Conservation (phyloP, 2,329 filamentous ascomycete species). For the Aspergillus melleus region DNA sequence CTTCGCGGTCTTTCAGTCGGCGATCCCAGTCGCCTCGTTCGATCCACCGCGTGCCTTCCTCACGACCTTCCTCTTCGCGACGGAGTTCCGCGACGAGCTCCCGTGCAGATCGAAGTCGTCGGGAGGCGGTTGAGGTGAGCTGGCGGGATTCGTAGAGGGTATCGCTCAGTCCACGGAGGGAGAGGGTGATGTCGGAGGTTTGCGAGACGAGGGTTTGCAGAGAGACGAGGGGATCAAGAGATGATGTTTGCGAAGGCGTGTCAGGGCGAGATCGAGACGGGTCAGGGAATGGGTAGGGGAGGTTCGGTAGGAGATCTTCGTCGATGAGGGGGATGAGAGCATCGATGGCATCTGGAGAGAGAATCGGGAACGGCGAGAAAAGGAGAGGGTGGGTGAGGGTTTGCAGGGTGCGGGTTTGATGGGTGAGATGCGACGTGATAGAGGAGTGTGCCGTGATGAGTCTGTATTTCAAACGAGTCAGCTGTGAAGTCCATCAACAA, state of each 20-base stretch:
- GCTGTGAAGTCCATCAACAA: background rate
- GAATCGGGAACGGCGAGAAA: constrained; percentile 56
- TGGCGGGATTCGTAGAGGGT: constrained; percentile 93
- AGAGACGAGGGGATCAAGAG: constrained; percentile 58
- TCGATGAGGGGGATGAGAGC: constrained; percentile 58
- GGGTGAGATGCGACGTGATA: constrained; percentile 59
- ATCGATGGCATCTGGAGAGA: constrained; percentile 56
- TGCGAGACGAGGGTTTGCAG: constrained; percentile 68
- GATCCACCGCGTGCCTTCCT: constrained; percentile 81
- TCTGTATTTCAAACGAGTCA: constrained; percentile 33
- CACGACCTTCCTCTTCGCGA: constrained; percentile 76
- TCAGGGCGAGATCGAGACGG: constrained; percentile 29
- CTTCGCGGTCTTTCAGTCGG: constrained; percentile 73
- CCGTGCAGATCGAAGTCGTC: constrained; percentile 76
- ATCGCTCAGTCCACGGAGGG: constrained; percentile 83
- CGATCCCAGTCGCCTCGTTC: constrained; percentile 80
- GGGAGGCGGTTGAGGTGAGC: constrained; percentile 75
- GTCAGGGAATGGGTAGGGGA: constrained; percentile 50
- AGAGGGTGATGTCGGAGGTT: constrained; percentile 72
- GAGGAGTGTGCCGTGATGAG: constrained; percentile 60
- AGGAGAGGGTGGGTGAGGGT: constrained; percentile 59
- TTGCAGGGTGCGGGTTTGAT: constrained; percentile 61
- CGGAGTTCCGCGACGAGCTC: constrained; percentile 85
- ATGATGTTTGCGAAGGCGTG: constrained; percentile 31
- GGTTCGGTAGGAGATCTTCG: constrained; percentile 50